Conservation (phyloP, 2,329 filamentous ascomycete genomes). For the Catunica adiposa region DNA sequence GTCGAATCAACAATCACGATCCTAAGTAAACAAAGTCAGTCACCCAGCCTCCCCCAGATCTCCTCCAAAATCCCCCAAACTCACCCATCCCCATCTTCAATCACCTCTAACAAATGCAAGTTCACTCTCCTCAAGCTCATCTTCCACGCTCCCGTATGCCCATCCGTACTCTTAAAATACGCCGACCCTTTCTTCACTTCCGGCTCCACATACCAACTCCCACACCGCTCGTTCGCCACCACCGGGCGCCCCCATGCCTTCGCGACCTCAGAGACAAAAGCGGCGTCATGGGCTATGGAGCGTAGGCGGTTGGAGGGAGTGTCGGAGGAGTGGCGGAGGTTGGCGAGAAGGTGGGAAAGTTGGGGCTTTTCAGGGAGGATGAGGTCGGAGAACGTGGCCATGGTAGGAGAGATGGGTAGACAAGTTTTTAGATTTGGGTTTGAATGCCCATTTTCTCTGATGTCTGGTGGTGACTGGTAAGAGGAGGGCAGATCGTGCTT, state of each 20-base stretch:
- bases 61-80: background rate
- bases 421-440: no score
- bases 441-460: no score
- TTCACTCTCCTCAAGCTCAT: conserved; percentile 79
- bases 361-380: conserved; percentile 41
- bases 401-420: background rate
- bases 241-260: conserved; percentile 46
- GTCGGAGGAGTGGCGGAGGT: conserved; percentile 47
- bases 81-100: conserved; percentile 50
- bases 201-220: conserved; percentile 79
- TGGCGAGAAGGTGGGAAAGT: conserved; percentile 51
- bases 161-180: conserved; percentile 98
- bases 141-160: conserved; percentile 77
- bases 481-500: no score
- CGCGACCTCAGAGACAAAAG: conserved; percentile 51
- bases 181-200: conserved; percentile 51
- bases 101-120: conserved; percentile 56
- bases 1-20: conserved; percentile 88
- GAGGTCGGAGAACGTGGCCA: conserved; percentile 23
- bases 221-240: conserved; percentile 85
- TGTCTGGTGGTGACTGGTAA: no score
- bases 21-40: conserved; percentile 23
- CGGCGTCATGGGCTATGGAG: conserved; percentile 62
- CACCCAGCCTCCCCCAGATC: background rate
- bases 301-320: conserved; percentile 69